phyloP scores from a whole-genome alignment of 352 stramenopile genomes.

The Pythium brachiatum region DNA sequence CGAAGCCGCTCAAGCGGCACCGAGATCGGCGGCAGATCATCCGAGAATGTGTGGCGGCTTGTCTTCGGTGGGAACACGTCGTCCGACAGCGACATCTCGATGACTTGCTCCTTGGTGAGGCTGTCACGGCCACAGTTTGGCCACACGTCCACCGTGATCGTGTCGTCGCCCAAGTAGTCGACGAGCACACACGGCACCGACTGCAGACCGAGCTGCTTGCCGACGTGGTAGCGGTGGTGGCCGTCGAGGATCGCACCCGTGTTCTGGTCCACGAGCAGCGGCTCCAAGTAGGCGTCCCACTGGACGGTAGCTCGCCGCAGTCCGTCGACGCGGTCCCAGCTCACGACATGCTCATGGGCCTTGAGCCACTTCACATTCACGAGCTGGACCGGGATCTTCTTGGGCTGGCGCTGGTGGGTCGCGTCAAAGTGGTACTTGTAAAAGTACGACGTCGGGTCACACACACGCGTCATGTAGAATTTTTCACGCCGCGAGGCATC shows the following conservation, averaged over 20 bases:
- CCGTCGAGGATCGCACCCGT: constrained; percentile 82
- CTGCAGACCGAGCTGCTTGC: constrained; percentile 59
- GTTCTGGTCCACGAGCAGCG: constrained; percentile 65
- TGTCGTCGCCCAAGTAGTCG: constrained; percentile 79
- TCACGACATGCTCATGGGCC: constrained; percentile 82
- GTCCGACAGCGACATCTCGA: constrained; percentile 81
- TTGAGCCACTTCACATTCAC: constrained; percentile 75
- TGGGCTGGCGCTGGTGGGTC: constrained; percentile 58
- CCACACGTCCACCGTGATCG: constrained; percentile 86
- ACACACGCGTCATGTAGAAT: constrained; percentile 82
- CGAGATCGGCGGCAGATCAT: constrained; percentile 81
- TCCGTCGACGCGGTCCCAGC: constrained; percentile 81
- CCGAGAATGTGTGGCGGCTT: constrained; percentile 81
- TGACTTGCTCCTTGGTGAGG: constrained; percentile 81
- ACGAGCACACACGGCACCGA: constrained; percentile 78
- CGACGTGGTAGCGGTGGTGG: constrained; percentile 83
- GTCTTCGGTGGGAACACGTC: constrained; percentile 85
- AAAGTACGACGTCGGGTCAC: constrained; percentile 88
- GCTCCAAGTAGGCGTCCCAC: constrained; percentile 84
- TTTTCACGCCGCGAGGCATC: constrained; percentile 60
- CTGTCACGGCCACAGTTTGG: constrained; percentile 78
- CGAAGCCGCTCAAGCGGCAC: constrained; percentile 66
- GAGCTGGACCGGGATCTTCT: constrained; percentile 55
- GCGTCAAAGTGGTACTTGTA: constrained; percentile 89
- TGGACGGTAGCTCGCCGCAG: constrained; percentile 68